Conservation (phyloP, 768 basidiomycete genomes). For the Auriscalpium orientale region DNA sequence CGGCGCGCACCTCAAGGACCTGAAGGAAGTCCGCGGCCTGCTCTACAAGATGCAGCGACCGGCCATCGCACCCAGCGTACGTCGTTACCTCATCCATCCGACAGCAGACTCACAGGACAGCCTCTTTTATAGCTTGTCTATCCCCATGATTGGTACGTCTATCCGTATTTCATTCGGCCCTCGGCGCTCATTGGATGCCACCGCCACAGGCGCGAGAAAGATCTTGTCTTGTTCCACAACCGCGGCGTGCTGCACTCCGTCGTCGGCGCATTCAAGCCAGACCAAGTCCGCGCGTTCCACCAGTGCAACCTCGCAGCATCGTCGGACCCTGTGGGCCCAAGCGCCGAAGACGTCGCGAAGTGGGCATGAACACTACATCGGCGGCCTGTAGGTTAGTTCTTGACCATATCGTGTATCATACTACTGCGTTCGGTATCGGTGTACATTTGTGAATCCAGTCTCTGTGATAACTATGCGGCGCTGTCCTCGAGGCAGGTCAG, state of each 20-base stretch:
- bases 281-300: conserved; percentile 70
- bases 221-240: conserved; percentile 83
- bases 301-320: conserved; percentile 86
- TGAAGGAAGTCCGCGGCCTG: conserved; percentile 62
- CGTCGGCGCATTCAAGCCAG: conserved; percentile 62
- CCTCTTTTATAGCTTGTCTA: conserved; percentile 55
- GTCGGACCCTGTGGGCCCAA: conserved; percentile 61
- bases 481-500: no score
- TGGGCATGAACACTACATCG: conserved; percentile 35
- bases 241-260: conserved; percentile 76
- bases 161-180: not conserved
- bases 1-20: conserved; percentile 67
- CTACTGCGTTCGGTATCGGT: no score
- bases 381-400: no score
- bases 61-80: conserved; percentile 71
- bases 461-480: no score
- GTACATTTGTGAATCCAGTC: no score
- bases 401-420: no score
- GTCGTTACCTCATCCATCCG: conserved; percentile 13
- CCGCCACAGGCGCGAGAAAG: conserved; percentile 48
- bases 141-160: conserved; percentile 72
- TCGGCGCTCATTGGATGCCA: not conserved
- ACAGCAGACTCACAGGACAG: not conserved
- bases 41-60: conserved; percentile 86
- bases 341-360: conserved; percentile 53